Conservation (phyloP, 805 yeast genomes). For the Lipomyces lipofer region DNA sequence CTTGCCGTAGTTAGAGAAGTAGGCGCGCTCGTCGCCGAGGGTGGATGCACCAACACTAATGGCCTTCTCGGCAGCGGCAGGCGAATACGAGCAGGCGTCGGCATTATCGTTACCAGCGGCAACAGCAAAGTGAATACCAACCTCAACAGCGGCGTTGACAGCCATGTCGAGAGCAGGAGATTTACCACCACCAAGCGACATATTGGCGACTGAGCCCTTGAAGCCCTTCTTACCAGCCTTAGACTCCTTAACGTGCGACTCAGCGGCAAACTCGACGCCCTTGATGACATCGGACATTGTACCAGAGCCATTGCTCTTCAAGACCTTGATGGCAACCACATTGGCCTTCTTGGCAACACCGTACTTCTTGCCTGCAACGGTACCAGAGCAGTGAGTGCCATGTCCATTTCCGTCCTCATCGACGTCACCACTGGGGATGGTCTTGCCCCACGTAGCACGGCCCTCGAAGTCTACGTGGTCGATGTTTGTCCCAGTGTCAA, state of each 20-base stretch:
- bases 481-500: slow-evolving; percentile 57
- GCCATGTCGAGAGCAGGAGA: slow-evolving; percentile 58
- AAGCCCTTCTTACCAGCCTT: slow-evolving; percentile 45
- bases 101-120: slow-evolving; percentile 65
- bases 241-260: slow-evolving; percentile 47
- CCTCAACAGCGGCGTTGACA: slow-evolving; percentile 57
- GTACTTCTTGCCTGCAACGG: slow-evolving; percentile 57
- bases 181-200: slow-evolving; percentile 63
- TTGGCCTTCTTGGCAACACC: slow-evolving; percentile 64
- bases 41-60: slow-evolving; percentile 96
- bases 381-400: slow-evolving; percentile 69
- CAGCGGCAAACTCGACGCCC: slow-evolving; percentile 62
- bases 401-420: slow-evolving; percentile 62
- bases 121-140: slow-evolving; percentile 60
- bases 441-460: slow-evolving; percentile 62
- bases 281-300: slow-evolving; percentile 61
- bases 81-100: slow-evolving; percentile 61
- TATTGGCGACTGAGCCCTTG: slow-evolving; percentile 63
- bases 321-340: slow-evolving; percentile 61
- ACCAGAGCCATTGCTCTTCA: slow-evolving; percentile 60
- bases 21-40: slow-evolving; percentile 84
- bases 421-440: slow-evolving; percentile 50
- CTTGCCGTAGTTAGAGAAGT: slow-evolving; percentile 91
- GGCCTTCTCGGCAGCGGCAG: slow-evolving; percentile 62
- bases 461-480: slow-evolving; percentile 60